Conservation (phyloP, 1,284 basidiomycete species). For the Tylopilus sp. region DNA sequence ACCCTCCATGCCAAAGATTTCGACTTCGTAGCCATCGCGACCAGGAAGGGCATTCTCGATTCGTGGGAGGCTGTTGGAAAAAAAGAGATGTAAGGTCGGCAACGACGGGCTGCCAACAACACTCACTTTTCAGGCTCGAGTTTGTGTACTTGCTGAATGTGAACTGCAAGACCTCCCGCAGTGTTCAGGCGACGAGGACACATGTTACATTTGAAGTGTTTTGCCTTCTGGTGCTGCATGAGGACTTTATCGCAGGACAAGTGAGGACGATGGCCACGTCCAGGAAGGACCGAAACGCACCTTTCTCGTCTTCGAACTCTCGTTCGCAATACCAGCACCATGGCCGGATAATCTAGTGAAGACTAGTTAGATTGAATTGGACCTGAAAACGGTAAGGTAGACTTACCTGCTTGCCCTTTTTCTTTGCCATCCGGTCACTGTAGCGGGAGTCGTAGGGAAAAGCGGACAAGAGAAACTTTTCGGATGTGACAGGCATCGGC, state of each 20-base stretch:
- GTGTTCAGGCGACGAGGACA: slow-evolving; percentile 96
- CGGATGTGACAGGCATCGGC: background rate
- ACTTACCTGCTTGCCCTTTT: slow-evolving; percentile 74
- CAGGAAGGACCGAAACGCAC: slow-evolving; percentile 38
- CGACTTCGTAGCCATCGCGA: slow-evolving; percentile 96
- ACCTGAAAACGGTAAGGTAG: slow-evolving; percentile 6
- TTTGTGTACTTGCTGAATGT: slow-evolving; percentile 98
- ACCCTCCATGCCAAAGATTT: slow-evolving; percentile 99
- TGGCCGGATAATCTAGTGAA: slow-evolving; percentile 76
- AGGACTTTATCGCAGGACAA: slow-evolving; percentile 58
- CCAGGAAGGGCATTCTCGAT: slow-evolving; percentile 97
- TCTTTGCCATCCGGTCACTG: slow-evolving; percentile 61
- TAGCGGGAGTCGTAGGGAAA: slow-evolving; percentile 9
- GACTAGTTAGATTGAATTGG: background rate
- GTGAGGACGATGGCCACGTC: background rate
- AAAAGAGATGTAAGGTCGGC: slow-evolving; percentile 8
- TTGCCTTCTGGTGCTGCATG: slow-evolving; percentile 99
- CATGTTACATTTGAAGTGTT: slow-evolving; percentile 97
- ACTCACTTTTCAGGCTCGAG: slow-evolving; percentile 92
- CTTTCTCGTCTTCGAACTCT: slow-evolving; percentile 97
- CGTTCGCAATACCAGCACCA: slow-evolving; percentile 99
- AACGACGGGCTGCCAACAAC: background rate
- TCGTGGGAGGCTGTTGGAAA: slow-evolving; percentile 58
- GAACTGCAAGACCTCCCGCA: slow-evolving; percentile 96
- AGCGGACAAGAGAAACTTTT: slow-evolving; percentile 7